These are phyloP conservation scores for Xylaria sp. DNA, from an alignment of 2,329 filamentous ascomycete species.

Conservation along the genomic window DNA sequence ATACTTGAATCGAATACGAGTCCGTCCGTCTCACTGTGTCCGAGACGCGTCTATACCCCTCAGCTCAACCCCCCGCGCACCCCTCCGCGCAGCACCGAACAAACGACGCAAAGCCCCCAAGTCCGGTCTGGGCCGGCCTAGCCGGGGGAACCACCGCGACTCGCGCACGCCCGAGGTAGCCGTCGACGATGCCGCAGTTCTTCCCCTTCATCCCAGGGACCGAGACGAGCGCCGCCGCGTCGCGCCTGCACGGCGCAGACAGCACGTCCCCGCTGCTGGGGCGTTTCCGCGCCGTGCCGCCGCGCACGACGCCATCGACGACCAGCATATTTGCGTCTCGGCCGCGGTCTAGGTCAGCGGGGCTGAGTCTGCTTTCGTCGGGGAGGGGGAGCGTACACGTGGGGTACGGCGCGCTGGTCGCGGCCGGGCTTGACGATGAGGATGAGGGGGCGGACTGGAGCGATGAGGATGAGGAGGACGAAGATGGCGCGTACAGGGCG, in stretches of 20 bases:
- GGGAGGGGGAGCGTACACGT: conserved; percentile 60
- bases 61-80: not conserved
- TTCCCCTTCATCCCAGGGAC: conserved; percentile 71
- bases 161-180: not conserved
- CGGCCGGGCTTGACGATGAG: conserved; percentile 46
- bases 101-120: not conserved
- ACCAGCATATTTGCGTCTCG: conserved; percentile 26
- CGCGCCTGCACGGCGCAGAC: conserved; percentile 51
- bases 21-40: not conserved
- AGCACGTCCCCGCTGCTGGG: conserved; percentile 66
- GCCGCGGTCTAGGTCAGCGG: conserved; percentile 33
- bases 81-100: not conserved
- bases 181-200: conserved; percentile 62
- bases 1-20: not conserved
- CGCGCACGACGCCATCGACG: conserved; percentile 24
- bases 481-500: conserved; percentile 38
- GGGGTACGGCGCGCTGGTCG: conserved; percentile 60
- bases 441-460: conserved; percentile 39
- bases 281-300: conserved; percentile 65
- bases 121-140: conserved; percentile 11
- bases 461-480: conserved; percentile 38
- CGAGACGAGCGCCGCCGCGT: conserved; percentile 53
- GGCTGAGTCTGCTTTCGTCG: conserved; percentile 47
- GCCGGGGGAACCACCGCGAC: not conserved
- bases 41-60: not conserved